Evolutionary conservation across 2,329 filamentous ascomycete species (phyloP).

Genomic region (Aureobasidium lini): DNA sequence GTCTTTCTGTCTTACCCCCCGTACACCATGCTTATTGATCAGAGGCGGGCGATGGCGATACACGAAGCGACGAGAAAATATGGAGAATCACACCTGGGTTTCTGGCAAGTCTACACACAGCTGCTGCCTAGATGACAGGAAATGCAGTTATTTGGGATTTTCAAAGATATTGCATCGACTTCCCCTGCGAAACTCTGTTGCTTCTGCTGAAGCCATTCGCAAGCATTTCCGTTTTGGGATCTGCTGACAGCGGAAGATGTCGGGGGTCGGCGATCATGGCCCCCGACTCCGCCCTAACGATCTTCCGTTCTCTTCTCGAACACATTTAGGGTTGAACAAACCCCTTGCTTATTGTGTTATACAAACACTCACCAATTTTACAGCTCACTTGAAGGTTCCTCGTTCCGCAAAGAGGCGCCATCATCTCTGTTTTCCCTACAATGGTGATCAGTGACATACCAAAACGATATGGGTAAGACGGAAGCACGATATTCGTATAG

Average conservation of each 20-base stretch:
- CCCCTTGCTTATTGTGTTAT: no score
- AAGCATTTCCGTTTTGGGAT: background rate
- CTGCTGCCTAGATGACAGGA: background rate
- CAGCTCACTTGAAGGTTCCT: no score
- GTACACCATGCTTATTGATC: constrained; percentile 8
- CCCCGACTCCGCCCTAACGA: background rate
- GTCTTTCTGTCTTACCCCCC: constrained; percentile 5
- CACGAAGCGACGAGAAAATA: background rate
- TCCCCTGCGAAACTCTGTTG: background rate
- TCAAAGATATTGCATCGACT: background rate
- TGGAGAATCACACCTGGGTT: background rate
- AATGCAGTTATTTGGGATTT: background rate
- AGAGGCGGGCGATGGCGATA: background rate
- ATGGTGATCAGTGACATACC: background rate
- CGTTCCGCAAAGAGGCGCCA: no score
- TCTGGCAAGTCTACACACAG: background rate
- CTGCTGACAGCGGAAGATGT: background rate
- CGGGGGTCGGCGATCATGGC: background rate
- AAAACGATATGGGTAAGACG: background rate
- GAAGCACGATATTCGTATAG: background rate
- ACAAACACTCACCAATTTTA: no score
- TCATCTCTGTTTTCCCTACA: no score
- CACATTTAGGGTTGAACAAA: no score
- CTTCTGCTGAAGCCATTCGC: background rate
- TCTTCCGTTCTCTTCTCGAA: background rate